Evolutionary conservation across 2,329 filamentous ascomycete genomes (phyloP).

Genomic region (Colletotrichum navitas): DNA sequence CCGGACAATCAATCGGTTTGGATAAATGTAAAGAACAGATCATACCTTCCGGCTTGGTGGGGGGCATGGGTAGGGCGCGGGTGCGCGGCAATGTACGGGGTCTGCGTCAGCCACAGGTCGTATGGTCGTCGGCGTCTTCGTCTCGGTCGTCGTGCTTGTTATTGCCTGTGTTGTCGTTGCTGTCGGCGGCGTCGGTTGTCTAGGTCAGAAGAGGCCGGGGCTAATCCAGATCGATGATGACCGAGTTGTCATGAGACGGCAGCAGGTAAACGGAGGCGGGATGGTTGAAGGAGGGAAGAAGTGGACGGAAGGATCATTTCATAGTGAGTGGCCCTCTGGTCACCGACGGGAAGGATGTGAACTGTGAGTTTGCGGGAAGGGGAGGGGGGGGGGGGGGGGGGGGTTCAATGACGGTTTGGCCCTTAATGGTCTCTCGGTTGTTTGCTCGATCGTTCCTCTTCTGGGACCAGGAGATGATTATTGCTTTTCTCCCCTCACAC

Average conservation of each 20-base stretch:
- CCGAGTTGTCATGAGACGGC: conserved; percentile 26
- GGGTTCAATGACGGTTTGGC: conserved; percentile 5
- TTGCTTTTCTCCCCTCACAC: conserved; percentile 39
- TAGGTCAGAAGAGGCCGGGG: neutral
- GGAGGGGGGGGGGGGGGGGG: too few species aligned
- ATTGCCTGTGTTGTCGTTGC: neutral
- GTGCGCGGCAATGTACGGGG: conserved; percentile 4
- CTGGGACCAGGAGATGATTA: conserved; percentile 40
- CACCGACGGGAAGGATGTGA: conserved; percentile 24
- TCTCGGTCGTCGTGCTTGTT: neutral
- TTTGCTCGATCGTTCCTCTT: conserved; percentile 32
- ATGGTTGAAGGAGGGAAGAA: conserved; percentile 27
- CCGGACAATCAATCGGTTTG: conserved; percentile 11
- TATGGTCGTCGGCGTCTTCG: neutral
- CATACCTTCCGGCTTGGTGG: conserved; percentile 32
- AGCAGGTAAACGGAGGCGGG: conserved; percentile 5
- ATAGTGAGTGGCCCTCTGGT: conserved; percentile 16
- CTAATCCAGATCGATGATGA: conserved; percentile 7
- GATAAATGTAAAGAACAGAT: neutral
- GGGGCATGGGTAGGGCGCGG: conserved; percentile 18
- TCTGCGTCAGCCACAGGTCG: neutral
- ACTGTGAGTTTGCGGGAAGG: conserved; percentile 22
- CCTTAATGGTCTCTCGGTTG: conserved; percentile 38
- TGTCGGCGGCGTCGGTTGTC: conserved; percentile 4
- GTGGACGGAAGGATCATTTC: conserved; percentile 37